phyloP scores from a whole-genome alignment of 768 basidiomycete genomes.

The Artomyces pyxidatus region DNA sequence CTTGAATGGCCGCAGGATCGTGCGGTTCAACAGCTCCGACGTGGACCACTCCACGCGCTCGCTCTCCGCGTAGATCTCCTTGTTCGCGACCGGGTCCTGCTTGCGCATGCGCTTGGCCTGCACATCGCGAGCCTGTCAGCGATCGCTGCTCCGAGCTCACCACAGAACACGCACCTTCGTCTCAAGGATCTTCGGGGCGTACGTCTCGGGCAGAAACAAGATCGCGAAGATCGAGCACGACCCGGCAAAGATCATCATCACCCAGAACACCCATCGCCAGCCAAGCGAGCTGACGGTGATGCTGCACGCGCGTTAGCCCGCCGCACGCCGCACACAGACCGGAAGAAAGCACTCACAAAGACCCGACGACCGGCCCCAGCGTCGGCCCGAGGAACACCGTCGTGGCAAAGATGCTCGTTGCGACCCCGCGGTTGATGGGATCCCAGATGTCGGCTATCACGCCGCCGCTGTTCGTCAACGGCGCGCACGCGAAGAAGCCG shows the following conservation, averaged over 20 bases:
- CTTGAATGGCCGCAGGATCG: conserved; percentile 49
- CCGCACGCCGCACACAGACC: not conserved
- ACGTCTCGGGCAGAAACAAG: conserved; percentile 57
- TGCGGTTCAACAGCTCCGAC: conserved; percentile 42
- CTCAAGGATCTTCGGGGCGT: conserved; percentile 37
- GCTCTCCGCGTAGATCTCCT: conserved; percentile 45
- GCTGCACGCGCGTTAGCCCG: not conserved
- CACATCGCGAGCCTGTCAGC: too few species aligned
- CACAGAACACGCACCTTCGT: too few species aligned
- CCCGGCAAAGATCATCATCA: conserved; percentile 58
- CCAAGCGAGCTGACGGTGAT: conserved; percentile 17
- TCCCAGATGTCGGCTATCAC: conserved; percentile 20
- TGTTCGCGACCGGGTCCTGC: conserved; percentile 36
- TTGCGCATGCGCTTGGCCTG: conserved; percentile 40
- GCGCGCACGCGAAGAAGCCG: conserved; percentile 17
- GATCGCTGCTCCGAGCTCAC: too few species aligned
- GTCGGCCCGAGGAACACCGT: conserved; percentile 18
- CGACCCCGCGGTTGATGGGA: conserved; percentile 11
- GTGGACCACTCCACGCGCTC: conserved; percentile 51
- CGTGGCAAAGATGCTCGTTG: conserved; percentile 12
- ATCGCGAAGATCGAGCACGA: conserved; percentile 37
- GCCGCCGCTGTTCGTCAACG: conserved; percentile 15
- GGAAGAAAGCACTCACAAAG: conserved; percentile 5
- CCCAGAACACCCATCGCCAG: conserved; percentile 68
- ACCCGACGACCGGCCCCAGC: conserved; percentile 15